Conservation (phyloP, 225 moss, liverwort and hornwort species). For the Physcomitrellopsis africana region DNA sequence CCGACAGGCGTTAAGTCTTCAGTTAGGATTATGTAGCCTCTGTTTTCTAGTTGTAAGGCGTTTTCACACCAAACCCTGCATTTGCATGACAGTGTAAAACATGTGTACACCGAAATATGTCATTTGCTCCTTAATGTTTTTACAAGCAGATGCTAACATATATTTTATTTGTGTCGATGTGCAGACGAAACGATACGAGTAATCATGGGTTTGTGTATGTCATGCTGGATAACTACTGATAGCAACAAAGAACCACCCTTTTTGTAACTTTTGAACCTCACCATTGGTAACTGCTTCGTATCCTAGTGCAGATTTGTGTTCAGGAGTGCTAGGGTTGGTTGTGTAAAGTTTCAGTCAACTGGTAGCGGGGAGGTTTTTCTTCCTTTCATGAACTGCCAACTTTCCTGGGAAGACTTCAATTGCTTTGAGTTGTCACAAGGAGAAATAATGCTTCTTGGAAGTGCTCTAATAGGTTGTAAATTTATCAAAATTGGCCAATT, state of each 20-base stretch:
- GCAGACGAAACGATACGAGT: constrained; percentile 56
- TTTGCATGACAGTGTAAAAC: no score
- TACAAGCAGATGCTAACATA: constrained; percentile 15
- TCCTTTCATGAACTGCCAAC: no score
- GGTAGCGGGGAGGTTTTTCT: background rate
- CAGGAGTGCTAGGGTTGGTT: constrained; percentile 10
- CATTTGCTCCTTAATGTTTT: no score
- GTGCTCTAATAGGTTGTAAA: no score
- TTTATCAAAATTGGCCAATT: no score
- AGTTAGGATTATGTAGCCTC: background rate
- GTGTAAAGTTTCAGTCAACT: constrained; percentile 24
- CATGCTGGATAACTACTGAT: constrained; percentile 67
- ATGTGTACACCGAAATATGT: background rate
- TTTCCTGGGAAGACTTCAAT: no score
- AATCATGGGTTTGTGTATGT: constrained; percentile 87
- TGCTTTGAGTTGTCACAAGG: no score
- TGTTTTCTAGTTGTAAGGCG: background rate
- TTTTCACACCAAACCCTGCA: no score
- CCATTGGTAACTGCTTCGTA: background rate
- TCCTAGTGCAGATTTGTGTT: background rate
- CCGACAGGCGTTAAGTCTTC: background rate
- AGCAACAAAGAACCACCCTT: background rate
- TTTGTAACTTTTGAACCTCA: constrained; percentile 5
- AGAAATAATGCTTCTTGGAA: no score
- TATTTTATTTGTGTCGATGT: constrained; percentile 28